phyloP scores from a whole-genome alignment of 345 rosid species.

The Citrus medica region DNA sequence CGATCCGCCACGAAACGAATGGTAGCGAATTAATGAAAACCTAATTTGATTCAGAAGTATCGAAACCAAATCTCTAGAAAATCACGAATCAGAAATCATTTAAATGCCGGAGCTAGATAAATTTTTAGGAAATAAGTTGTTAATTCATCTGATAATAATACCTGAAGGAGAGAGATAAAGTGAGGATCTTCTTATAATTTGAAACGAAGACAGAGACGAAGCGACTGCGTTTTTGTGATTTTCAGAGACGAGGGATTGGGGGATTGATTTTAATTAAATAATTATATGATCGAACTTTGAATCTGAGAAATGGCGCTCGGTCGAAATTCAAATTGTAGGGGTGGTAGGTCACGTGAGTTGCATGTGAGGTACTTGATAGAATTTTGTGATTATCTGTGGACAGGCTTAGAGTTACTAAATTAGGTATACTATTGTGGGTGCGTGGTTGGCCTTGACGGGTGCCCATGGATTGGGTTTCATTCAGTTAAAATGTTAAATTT shows the following conservation, averaged over 20 bases:
- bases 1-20: neutral
- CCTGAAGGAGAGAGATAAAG: conserved; percentile 10
- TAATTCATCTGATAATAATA: neutral
- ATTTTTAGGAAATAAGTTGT: neutral
- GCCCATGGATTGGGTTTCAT: neutral
- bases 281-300: conserved; percentile 14
- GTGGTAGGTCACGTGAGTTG: conserved; percentile 22
- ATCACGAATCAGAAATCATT: neutral
- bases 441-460: conserved; percentile 6
- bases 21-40: neutral
- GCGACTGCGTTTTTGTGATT: conserved; percentile 4
- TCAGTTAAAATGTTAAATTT: neutral
- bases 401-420: neutral
- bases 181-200: conserved; percentile 11
- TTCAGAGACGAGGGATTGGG: conserved; percentile 9
- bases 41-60: neutral
- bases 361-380: conserved; percentile 27
- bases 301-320: conserved; percentile 45
- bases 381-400: neutral
- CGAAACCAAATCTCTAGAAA: neutral
- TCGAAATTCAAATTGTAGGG: conserved; percentile 46
- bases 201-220: conserved; percentile 13
- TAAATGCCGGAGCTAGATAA: conserved; percentile 4
- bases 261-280: conserved; percentile 10
- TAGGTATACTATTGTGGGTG: neutral